Base-by-base conservation (phyloP, 768 basidiomycete species). In the Panaeolus cyanescens region DNA sequence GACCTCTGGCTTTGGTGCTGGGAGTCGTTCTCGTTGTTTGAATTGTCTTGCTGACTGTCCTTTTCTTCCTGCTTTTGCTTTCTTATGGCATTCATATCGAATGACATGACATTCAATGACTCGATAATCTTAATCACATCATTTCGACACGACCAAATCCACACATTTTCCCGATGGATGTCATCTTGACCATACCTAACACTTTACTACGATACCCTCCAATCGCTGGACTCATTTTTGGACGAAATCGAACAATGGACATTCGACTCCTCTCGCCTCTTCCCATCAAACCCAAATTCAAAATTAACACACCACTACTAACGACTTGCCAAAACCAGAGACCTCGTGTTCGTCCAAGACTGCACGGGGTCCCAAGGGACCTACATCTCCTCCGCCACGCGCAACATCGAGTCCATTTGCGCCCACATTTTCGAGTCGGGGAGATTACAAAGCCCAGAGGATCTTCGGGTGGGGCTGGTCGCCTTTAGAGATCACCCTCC, bases 401-500 rank as follows among this genome's bases (percentile, higher is more conserved):
- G 91, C 81, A 98, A 99, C 75, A 96, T 99, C 75, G 91, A 95
- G 70, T 85, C 92, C 72, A 99, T 99, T 70, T 96, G 92, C 72
- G 91, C 90, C 53, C 89, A 92, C 77, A 99, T 99, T 65, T 93
- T 93, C 76, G 91, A 95, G 76, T 95, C 94, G 22, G 95, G 95
- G 39, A 92, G 91, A 69, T 85, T 99, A n/a, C 89, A 91, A 71
- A 80, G 85, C 59, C 84, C 80, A 45, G 95, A 96, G 69, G 96
- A 97, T 74, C 85, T 96, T 20, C 87, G 94, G 64, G 88, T 99
- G 37, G 97, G 96, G 61, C 84, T 99, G 55, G 82, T 99, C 65
- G 95, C 95, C 39, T 99, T 96, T 77, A 87, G 96, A 63, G 96
- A 99, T 78, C 94, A 99, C 71, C 96, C 96, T 25, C 96, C 96